These are phyloP conservation scores for Candida pseudofarinosa DNA, from an alignment of 805 yeast genomes.

Conservation along the genomic window DNA sequence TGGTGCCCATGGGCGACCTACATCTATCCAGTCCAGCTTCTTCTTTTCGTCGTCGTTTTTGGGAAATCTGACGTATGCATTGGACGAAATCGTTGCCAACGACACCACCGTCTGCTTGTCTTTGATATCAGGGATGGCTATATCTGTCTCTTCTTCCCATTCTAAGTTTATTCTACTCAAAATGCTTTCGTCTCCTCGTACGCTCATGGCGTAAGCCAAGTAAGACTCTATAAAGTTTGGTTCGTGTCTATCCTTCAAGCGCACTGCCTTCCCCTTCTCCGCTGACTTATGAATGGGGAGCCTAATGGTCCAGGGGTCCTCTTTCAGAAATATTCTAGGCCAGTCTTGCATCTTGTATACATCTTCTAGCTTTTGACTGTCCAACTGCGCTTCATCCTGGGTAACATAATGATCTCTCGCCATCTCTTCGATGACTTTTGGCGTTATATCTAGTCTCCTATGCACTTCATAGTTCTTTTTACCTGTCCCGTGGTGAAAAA, in stretches of 20 bases:
- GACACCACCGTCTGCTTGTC: constrained; percentile 72
- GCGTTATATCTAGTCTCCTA: constrained; percentile 49
- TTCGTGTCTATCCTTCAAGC: constrained; percentile 35
- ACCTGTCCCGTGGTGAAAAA: constrained; percentile 59
- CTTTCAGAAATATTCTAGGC: constrained; percentile 26
- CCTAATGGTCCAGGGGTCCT: constrained; percentile 37
- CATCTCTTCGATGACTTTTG: constrained; percentile 24
- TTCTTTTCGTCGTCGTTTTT: constrained; percentile 41
- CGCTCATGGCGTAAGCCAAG: constrained; percentile 50
- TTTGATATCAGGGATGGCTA: constrained; percentile 66
- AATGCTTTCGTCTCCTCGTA: constrained; percentile 32
- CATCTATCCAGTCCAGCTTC: constrained; percentile 82
- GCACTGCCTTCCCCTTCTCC: constrained; percentile 14
- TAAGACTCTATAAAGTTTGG: constrained; percentile 69
- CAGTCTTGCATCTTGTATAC: constrained; percentile 27
- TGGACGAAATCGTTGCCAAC: constrained; percentile 80
- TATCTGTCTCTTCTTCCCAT: constrained; percentile 53
- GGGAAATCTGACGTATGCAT: constrained; percentile 84
- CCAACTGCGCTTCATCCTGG: constrained; percentile 2
- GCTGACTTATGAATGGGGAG: constrained; percentile 24
- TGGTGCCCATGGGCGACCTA: constrained; percentile 48
- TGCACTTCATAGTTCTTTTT: constrained; percentile 35
- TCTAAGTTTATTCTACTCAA: constrained; percentile 46
- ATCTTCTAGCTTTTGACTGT: constrained; percentile 13
- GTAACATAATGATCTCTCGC: neutral